Percentiles rank a stretch among this genome's conserved stretches.
These are phyloP conservation scores for Yamadazyma pseudoaaseri DNA, from an alignment of 1,139 yeast species.

Conservation along the genomic window DNA sequence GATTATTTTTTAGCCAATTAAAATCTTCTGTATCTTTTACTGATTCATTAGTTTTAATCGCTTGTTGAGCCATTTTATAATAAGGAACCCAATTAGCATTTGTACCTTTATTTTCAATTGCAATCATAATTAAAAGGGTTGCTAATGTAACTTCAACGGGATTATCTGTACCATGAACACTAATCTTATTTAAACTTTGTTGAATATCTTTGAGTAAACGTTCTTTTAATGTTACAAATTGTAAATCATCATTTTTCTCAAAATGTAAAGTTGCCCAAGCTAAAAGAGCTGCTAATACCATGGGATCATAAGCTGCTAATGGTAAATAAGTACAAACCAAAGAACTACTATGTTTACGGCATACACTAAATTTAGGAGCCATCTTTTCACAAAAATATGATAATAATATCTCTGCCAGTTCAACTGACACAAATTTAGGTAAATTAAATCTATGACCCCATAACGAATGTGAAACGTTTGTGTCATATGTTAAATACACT, in stretches of 20 bases:
- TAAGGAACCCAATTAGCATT: conserved; percentile 9
- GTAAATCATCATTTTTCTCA: conserved; percentile 6
- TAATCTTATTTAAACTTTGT: conserved; percentile 1
- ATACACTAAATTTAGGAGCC: conserved; percentile 10
- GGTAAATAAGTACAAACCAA: conserved; percentile 11
- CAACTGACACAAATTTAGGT: conserved; percentile 8
- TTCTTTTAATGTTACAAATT: conserved; percentile 5
- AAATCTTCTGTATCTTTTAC: conserved; percentile 2
- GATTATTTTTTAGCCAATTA: conserved; percentile 9
- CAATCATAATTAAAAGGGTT: conserved; percentile 9
- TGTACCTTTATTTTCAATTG: conserved; percentile 9
- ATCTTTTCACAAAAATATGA: conserved; percentile 8
- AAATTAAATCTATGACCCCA: conserved; percentile 6
- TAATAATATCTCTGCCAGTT: conserved; percentile 8
- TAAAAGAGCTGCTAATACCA: conserved; percentile 7
- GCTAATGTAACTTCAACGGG: conserved; percentile 10
- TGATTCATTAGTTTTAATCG: conserved; percentile 1
- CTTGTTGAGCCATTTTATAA: conserved; percentile 9
- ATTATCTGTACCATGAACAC: background rate
- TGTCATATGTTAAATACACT: conserved; percentile 4
- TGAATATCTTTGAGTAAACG: conserved; percentile 6
- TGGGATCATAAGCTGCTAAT: conserved; percentile 8
- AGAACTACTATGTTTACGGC: conserved; percentile 7
- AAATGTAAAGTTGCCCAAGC: conserved; percentile 11
- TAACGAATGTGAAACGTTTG: conserved; percentile 2